These are phyloP conservation scores for Lichtheimia ornata DNA, from an alignment of 371 early-diverging fungal species.

Conservation along the genomic window DNA sequence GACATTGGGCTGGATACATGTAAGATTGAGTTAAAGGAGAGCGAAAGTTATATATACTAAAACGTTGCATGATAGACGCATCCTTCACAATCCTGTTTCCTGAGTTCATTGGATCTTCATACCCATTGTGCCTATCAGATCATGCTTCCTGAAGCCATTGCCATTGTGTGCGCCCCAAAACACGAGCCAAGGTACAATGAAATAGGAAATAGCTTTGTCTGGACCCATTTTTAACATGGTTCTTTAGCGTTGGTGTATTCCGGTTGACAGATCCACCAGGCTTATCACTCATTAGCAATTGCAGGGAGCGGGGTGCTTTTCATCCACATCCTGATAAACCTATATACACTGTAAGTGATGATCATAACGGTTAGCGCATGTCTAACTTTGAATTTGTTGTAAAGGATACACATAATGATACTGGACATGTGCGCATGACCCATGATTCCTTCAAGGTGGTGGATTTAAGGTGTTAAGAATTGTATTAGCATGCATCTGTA, in stretches of 20 bases:
- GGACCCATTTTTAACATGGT: neutral
- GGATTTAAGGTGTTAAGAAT: constrained; percentile 41
- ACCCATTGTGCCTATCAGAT: constrained; percentile 93
- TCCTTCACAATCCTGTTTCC: constrained; percentile 92
- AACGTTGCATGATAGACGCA: constrained; percentile 64
- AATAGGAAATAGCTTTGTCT: neutral
- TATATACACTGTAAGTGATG: constrained; percentile 61
- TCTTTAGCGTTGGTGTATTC: constrained; percentile 76
- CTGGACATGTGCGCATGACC: constrained; percentile 44
- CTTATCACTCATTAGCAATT: constrained; percentile 75
- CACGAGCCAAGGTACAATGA: constrained; percentile 63
- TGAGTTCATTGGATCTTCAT: constrained; percentile 91
- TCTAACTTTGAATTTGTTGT: neutral
- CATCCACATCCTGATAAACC: constrained; percentile 81
- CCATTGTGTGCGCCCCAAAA: constrained; percentile 87
- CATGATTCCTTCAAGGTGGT: constrained; percentile 51
- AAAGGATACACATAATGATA: constrained; percentile 52
- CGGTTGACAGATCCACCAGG: constrained; percentile 90
- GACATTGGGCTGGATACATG: constrained; percentile 92
- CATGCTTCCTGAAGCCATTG: constrained; percentile 93
- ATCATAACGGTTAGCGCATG: too few species aligned
- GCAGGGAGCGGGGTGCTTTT: constrained; percentile 70
- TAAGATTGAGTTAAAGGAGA: constrained; percentile 20
- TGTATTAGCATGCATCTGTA: too few species aligned
- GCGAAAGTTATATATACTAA: neutral